These are phyloP conservation scores for Pseudocercospora fijiensis DNA, from an alignment of 2,329 filamentous ascomycete genomes.

Conservation along the genomic window DNA sequence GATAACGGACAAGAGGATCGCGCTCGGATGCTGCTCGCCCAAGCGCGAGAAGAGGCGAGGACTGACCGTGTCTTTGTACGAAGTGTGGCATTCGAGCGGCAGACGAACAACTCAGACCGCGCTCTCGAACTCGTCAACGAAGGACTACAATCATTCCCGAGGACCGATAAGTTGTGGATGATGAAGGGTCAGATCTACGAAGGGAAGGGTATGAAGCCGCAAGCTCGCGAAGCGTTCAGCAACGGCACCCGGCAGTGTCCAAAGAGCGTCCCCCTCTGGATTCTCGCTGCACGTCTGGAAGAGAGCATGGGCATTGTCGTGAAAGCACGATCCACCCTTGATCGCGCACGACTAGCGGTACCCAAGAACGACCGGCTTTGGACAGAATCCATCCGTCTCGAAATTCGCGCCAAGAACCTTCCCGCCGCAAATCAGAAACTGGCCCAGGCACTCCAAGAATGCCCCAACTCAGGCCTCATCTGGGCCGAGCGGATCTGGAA, in stretches of 20 bases:
- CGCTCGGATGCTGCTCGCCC: constrained; percentile 75
- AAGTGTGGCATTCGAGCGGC: constrained; percentile 87
- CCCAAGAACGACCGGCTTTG: constrained; percentile 83
- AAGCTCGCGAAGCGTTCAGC: constrained; percentile 85
- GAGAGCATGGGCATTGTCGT: constrained; percentile 79
- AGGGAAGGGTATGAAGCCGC: constrained; percentile 70
- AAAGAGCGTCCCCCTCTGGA: constrained; percentile 81
- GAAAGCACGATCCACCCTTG: constrained; percentile 90
- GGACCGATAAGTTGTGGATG: constrained; percentile 90
- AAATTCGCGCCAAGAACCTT: constrained; percentile 80
- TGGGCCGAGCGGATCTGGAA: constrained; percentile 97
- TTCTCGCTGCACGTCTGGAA: constrained; percentile 84
- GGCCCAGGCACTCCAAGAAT: constrained; percentile 88
- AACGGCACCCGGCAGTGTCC: constrained; percentile 85
- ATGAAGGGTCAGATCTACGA: constrained; percentile 99
- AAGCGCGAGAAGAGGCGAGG: constrained; percentile 81
- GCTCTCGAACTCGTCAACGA: constrained; percentile 86
- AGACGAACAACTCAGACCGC: constrained; percentile 73
- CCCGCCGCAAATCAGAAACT: constrained; percentile 86
- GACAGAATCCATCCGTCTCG: constrained; percentile 90
- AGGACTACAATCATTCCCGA: constrained; percentile 81
- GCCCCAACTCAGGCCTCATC: constrained; percentile 79
- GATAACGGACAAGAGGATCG: constrained; percentile 81
- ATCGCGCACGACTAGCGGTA: constrained; percentile 82
- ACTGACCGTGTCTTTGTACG: constrained; percentile 98